A percentile compares a stretch with the other conserved stretches of the same genome.
Conservation (phyloP, 2,329 filamentous ascomycete genomes). For the Scopulariopsis brevicaulis region DNA sequence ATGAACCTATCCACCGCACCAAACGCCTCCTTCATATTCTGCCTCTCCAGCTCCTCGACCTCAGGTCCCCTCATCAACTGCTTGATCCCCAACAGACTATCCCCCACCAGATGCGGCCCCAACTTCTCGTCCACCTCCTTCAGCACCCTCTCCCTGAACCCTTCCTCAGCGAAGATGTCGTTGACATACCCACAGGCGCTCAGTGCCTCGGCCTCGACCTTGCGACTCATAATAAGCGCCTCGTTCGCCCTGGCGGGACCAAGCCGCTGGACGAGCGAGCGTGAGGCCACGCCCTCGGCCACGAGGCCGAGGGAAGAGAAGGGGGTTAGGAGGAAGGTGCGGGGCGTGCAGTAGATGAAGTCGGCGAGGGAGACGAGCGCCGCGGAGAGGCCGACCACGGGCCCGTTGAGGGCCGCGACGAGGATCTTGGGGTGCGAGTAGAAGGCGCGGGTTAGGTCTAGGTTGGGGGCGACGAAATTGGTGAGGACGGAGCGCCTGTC, state of each 20-base stretch:
- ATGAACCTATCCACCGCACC: slow-evolving; percentile 73
- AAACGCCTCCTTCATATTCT: slow-evolving; percentile 79
- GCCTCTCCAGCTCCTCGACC: slow-evolving; percentile 58
- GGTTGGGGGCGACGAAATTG: slow-evolving; percentile 72
- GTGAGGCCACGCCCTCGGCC: slow-evolving; percentile 72
- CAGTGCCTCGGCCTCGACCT: slow-evolving; percentile 63
- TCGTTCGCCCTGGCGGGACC: slow-evolving; percentile 80
- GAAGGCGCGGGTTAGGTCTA: slow-evolving; percentile 82
- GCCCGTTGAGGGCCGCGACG: slow-evolving; percentile 82
- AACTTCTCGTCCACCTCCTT: slow-evolving; percentile 71
- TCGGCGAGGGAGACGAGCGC: slow-evolving; percentile 76
- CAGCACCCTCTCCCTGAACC: slow-evolving; percentile 62
- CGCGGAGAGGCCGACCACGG: slow-evolving; percentile 77
- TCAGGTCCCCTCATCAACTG: slow-evolving; percentile 66
- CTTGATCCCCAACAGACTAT: slow-evolving; percentile 77
- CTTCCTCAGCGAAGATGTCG: slow-evolving; percentile 62
- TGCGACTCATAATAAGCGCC: slow-evolving; percentile 81
- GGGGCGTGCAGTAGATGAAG: slow-evolving; percentile 80
- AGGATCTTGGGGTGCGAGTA: slow-evolving; percentile 92
- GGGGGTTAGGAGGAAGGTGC: slow-evolving; percentile 78
- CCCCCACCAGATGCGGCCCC: slow-evolving; percentile 67
- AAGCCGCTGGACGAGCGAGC: slow-evolving; percentile 68
- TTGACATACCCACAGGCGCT: slow-evolving; percentile 75
- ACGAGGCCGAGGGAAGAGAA: slow-evolving; percentile 87
- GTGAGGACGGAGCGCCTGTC: slow-evolving; percentile 42